A percentile compares a stretch with the other conserved stretches of the same genome.
These are phyloP conservation scores for Mucor mucedo DNA, from an alignment of 371 early-diverging fungal genomes.

Conservation along the genomic window DNA sequence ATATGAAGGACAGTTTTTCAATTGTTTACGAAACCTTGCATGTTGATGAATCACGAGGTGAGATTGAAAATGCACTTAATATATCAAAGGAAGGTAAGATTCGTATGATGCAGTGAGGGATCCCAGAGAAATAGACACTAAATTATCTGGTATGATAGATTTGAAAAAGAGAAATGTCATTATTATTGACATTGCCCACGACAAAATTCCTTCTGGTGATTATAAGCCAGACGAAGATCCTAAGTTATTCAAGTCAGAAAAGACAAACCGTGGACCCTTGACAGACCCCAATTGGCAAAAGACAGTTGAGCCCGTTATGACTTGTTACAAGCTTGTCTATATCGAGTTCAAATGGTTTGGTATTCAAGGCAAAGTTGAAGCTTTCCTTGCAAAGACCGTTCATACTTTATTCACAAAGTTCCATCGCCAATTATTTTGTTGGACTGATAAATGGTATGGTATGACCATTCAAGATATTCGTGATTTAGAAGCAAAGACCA, in stretches of 20 bases:
- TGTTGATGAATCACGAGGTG: conserved; percentile 69
- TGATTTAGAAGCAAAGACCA: conserved; percentile 64
- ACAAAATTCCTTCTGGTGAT: conserved; percentile 50
- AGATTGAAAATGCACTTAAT: conserved; percentile 66
- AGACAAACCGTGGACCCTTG: conserved; percentile 74
- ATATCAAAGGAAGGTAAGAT: conserved; percentile 25
- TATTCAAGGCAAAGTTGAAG: conserved; percentile 63
- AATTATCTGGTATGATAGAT: conserved; percentile 3
- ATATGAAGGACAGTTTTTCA: conserved; percentile 73
- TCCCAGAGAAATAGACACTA: too few relatives aligned
- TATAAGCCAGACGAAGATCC: conserved; percentile 70
- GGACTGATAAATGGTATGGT: conserved; percentile 75
- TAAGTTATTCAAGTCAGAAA: conserved; percentile 59
- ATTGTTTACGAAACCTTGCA: conserved; percentile 80
- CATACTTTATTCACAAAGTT: conserved; percentile 37
- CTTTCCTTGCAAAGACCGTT: conserved; percentile 49
- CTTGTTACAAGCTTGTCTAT: conserved; percentile 76
- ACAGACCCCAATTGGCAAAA: conserved; percentile 40
- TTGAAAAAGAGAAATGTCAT: conserved; percentile 66
- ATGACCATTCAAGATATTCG: conserved; percentile 72
- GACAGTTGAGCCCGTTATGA: conserved; percentile 72
- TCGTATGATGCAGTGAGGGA: background rate
- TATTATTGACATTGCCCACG: conserved; percentile 67
- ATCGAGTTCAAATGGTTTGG: conserved; percentile 78
- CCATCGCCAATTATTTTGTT: conserved; percentile 70